Percentiles rank a stretch among this genome's conserved stretches.
Conservation (phyloP, 306 rosid genomes). For the Vigna nakashimae region DNA sequence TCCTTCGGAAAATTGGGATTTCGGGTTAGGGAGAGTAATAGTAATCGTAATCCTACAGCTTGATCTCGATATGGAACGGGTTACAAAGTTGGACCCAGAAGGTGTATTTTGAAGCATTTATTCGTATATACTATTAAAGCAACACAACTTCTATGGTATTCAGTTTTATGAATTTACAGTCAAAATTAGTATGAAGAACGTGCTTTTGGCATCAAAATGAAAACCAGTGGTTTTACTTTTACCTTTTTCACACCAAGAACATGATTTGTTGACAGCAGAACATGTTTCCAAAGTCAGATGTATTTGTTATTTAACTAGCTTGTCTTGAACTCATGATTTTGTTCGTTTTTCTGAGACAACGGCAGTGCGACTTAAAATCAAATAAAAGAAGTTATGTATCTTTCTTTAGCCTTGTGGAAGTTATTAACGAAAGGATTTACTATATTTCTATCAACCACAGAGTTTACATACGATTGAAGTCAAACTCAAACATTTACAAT, state of each 20-base stretch:
- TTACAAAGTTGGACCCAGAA: background rate
- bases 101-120: conserved; percentile 2
- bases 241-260: background rate
- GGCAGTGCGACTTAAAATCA: background rate
- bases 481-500: background rate
- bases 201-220: background rate
- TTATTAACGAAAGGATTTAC: background rate
- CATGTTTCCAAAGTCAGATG: background rate
- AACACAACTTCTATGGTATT: background rate
- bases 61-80: background rate
- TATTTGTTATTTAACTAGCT: background rate
- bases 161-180: background rate
- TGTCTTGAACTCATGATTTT: background rate
- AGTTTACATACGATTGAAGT: background rate
- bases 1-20: background rate
- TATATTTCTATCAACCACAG: background rate
- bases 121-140: background rate
- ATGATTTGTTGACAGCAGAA: background rate
- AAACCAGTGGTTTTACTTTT: background rate
- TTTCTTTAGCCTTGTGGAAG: background rate
- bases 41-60: background rate
- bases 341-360: conserved; percentile 5
- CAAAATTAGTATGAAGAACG: background rate
- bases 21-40: conserved; percentile 7
- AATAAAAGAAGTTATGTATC: background rate